Conservation (phyloP, 495 filamentous ascomycete genomes). For the Echria macrotheca region DNA sequence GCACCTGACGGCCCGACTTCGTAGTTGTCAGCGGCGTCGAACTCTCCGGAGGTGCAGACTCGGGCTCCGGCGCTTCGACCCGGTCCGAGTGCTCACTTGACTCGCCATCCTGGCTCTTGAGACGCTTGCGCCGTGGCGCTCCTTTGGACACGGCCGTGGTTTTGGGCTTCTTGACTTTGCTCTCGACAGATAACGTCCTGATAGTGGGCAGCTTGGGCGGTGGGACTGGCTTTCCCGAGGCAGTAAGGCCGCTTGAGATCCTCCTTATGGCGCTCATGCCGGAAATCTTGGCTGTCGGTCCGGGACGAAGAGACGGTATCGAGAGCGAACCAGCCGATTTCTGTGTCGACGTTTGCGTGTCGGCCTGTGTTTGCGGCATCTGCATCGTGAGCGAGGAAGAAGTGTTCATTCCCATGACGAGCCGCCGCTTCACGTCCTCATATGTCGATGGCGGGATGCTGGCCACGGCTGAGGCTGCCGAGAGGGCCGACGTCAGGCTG, state of each 20-base stretch:
- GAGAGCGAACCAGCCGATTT: background rate
- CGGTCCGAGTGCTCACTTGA: conserved; percentile 12
- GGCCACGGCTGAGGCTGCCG: conserved; percentile 23
- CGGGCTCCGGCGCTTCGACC: conserved; percentile 1
- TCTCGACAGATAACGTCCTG: conserved; percentile 9
- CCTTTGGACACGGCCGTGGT: background rate
- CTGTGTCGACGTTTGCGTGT: background rate
- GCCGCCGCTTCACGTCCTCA: conserved; percentile 43
- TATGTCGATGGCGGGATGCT: conserved; percentile 34
- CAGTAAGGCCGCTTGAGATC: conserved; percentile 23
- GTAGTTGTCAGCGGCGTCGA: conserved; percentile 49
- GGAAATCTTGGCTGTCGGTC: background rate
- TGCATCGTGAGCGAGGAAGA: conserved; percentile 43
- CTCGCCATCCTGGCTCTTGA: conserved; percentile 15
- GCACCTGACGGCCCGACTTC: conserved; percentile 76
- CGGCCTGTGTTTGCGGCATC: conserved; percentile 27
- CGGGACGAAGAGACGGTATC: background rate
- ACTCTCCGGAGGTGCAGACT: too few relatives aligned
- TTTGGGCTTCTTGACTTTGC: conserved; percentile 27
- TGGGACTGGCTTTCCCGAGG: conserved; percentile 13
- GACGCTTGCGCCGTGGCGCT: conserved; percentile 6
- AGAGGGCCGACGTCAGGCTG: conserved; percentile 31
- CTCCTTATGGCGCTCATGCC: conserved; percentile 26
- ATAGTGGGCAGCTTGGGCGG: conserved; percentile 7
- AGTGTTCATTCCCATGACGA: conserved; percentile 47